phyloP scores from a whole-genome alignment of 148 eudicot species.

The Nepenthes mirabilis region DNA sequence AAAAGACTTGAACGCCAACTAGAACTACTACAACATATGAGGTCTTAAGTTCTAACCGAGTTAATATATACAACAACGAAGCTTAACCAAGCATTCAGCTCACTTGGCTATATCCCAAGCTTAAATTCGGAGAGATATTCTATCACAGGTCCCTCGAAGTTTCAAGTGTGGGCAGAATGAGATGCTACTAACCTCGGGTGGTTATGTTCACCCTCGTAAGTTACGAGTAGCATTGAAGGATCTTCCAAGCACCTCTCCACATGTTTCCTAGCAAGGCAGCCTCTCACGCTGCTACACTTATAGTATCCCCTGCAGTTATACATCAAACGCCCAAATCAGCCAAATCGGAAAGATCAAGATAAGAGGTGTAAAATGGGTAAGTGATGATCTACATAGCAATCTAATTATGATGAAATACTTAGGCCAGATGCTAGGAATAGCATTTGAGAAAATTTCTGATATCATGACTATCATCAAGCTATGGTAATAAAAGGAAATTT shows the following conservation, averaged over 20 bases:
- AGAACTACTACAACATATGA: too few relatives aligned
- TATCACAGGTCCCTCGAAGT: too few relatives aligned
- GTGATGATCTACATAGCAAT: background rate
- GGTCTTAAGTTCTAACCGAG: too few relatives aligned
- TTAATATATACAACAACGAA: too few relatives aligned
- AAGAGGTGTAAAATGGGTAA: background rate
- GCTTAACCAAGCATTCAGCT: too few relatives aligned
- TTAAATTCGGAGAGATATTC: too few relatives aligned
- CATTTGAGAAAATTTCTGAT: too few relatives aligned
- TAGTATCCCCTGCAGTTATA: conserved; percentile 4
- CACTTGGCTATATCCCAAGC: too few relatives aligned
- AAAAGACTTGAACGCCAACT: too few relatives aligned
- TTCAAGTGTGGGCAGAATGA: background rate
- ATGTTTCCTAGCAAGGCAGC: background rate
- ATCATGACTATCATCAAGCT: too few relatives aligned
- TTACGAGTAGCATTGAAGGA: conserved; percentile 5
- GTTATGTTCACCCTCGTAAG: conserved; percentile 4
- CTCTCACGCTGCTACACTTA: conserved; percentile 5
- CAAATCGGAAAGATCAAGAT: background rate
- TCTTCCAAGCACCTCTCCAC: background rate
- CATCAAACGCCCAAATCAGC: background rate
- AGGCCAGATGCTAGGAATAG: too few relatives aligned
- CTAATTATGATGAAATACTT: background rate
- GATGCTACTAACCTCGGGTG: conserved; percentile 2
- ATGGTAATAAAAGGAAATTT: too few relatives aligned